Evolutionary conservation across 1,139 yeast species (phyloP).

Genomic region (Protomyces arabidopsidicola): DNA sequence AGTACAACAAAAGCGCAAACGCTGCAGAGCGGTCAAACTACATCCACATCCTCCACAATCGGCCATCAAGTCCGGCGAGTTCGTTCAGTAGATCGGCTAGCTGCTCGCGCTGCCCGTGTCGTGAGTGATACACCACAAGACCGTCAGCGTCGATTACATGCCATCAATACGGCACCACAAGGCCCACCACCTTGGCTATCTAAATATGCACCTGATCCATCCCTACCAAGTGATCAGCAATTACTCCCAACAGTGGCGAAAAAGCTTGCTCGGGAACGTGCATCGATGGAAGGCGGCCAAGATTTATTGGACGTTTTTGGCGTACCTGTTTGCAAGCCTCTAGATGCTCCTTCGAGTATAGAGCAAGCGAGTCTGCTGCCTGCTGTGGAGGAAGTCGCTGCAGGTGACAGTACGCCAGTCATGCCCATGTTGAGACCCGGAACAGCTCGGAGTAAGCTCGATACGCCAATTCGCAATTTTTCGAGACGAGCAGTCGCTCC

Average conservation of each 20-base stretch:
- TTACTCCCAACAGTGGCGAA: slow-evolving; percentile 24
- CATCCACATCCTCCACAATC: too few relatives aligned
- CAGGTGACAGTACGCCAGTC: background rate
- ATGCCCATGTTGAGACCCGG: background rate
- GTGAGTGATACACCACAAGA: slow-evolving; percentile 1
- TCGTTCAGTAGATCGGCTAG: background rate
- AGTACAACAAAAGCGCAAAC: background rate
- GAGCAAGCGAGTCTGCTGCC: background rate
- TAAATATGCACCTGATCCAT: slow-evolving; percentile 17
- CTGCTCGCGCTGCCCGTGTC: background rate
- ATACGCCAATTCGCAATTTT: background rate
- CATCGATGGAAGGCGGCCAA: background rate
- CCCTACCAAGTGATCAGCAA: slow-evolving; percentile 22
- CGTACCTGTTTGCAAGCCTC: background rate
- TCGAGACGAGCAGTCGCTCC: background rate
- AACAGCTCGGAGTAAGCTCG: background rate
- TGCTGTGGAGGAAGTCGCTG: background rate
- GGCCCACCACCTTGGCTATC: slow-evolving; percentile 27
- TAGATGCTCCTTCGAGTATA: background rate
- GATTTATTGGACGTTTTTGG: background rate
- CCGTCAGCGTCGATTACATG: slow-evolving; percentile 16
- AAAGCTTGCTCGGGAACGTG: slow-evolving; percentile 8
- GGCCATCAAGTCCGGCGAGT: background rate
- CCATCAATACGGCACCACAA: slow-evolving; percentile 24
- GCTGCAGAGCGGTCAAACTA: too few relatives aligned